Evolutionary conservation across 2,329 filamentous ascomycete genomes (phyloP), one percentile per base, ranked within the genome.

Genomic region (Lachnellula occidentalis): DNA sequence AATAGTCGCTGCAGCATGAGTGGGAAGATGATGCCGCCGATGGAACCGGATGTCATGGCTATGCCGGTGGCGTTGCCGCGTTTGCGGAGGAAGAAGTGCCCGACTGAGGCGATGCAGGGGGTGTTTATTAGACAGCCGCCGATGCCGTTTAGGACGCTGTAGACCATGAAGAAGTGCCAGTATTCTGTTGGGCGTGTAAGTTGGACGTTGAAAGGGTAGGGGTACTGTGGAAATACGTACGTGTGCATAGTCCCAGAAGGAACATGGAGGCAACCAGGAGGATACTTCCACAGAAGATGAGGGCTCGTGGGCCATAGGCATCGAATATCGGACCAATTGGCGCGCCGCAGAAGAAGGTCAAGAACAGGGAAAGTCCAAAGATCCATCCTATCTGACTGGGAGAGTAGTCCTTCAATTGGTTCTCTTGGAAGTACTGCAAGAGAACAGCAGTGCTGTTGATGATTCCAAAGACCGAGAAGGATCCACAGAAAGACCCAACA

Each of bases 271-370:
- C 50, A 6, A 67, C 31, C 14, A 69, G 48, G 8, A 67, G 61
- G 22, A 68, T 55, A 27, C 63, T 66, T 22, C 68, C 67, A 48
- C 55, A 53, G 17, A 65, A 57, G n/a, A 70, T 62, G 45, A 69
- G 51, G 2, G 24, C 52, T 57, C 78, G 73, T 1, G 85, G 84
- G 0, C 86, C 86, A 61, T 84, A 78, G 34, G 78, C 77, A 64
- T 89, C 86, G 61, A 88, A 88, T 34, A 88, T 73, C 1, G 85
- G 85, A n/a, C 85, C 85, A 50, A 87, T 79, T 60, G 86, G 82
- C 4, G 87, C 75, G 31, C 85, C 85, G 51, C 82, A 81, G 67
- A 87, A 84, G 70, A 88, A 88, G n/a, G 81, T 76, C 45, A 88
- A 70, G 66, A 87, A 88, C 34, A 82, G 74, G 59, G 84, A 86